phyloP scores from a whole-genome alignment of 2,329 filamentous ascomycete species.

The Chaetothyriales sp. region DNA sequence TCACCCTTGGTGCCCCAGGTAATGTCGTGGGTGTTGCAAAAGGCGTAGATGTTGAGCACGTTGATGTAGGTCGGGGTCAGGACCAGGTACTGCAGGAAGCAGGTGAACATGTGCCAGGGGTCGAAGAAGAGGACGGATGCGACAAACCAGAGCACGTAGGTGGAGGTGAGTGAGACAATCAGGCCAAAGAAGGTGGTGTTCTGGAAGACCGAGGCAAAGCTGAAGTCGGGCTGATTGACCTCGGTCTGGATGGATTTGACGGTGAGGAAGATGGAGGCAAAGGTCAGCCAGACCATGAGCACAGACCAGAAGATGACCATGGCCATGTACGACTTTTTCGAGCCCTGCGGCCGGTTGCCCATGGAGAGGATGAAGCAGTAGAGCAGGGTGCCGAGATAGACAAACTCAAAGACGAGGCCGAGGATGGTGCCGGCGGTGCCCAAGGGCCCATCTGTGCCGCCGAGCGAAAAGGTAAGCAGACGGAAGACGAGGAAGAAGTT shows the following conservation, averaged over 20 bases:
- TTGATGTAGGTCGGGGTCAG: conserved; percentile 96
- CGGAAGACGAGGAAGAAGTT: conserved; percentile 99
- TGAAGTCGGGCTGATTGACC: conserved; percentile 48
- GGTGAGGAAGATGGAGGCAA: conserved; percentile 87
- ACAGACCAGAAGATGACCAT: conserved; percentile 98
- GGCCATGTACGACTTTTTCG: conserved; percentile 81
- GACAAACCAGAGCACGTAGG: conserved; percentile 83
- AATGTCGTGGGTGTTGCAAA: conserved; percentile 96
- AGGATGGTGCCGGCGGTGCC: conserved; percentile 65
- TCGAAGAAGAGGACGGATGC: conserved; percentile 90
- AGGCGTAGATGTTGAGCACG: conserved; percentile 96
- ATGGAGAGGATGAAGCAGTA: conserved; percentile 91
- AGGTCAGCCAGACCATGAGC: conserved; percentile 90
- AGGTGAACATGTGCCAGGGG: conserved; percentile 98
- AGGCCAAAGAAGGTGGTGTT: conserved; percentile 86
- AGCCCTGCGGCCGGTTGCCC: conserved; percentile 87
- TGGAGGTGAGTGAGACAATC: conserved; percentile 81
- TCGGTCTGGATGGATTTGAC: conserved; percentile 69
- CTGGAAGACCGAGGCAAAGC: conserved; percentile 57
- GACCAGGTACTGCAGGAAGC: conserved; percentile 81
- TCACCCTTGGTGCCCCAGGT: conserved; percentile 98
- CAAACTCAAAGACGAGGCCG: conserved; percentile 85
- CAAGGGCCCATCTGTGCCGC: conserved; percentile 46
- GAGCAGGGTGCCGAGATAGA: conserved; percentile 80
- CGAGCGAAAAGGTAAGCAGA: conserved; percentile 79